Conservation (phyloP, 495 filamentous ascomycete species). For the Extremus antarcticus region DNA sequence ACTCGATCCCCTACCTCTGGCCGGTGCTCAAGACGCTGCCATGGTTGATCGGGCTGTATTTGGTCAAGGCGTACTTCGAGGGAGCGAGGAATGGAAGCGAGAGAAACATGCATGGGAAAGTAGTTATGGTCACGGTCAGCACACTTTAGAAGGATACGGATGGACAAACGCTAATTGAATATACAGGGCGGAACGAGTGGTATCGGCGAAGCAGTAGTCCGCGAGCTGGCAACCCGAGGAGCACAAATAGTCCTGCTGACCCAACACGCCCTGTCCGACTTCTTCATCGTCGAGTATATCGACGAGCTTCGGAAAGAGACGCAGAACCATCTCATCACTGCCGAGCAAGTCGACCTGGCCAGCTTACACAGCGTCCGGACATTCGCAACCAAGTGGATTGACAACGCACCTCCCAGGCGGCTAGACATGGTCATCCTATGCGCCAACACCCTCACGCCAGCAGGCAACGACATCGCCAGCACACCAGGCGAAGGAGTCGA, state of each 20-base stretch:
- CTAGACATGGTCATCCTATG: constrained; percentile 89
- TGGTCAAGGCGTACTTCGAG: constrained; percentile 68
- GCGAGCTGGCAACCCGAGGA: constrained; percentile 66
- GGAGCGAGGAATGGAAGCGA: constrained; percentile 69
- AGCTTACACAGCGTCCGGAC: constrained; percentile 77
- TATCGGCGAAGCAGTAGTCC: constrained; percentile 67
- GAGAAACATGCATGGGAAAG: constrained; percentile 80
- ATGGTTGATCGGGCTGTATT: constrained; percentile 46
- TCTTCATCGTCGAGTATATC: constrained; percentile 86
- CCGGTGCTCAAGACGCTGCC: constrained; percentile 48
- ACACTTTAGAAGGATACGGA: background rate
- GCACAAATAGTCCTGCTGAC: constrained; percentile 88
- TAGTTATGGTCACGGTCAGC: constrained; percentile 78
- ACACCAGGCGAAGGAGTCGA: constrained; percentile 69
- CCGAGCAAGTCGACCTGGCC: constrained; percentile 83
- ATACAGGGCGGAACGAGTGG: constrained; percentile 80
- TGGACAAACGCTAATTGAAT: no score
- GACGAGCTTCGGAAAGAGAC: constrained; percentile 70
- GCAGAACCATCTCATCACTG: constrained; percentile 84
- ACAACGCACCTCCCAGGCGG: constrained; percentile 84
- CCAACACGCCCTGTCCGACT: constrained; percentile 63
- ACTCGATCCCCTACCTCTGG: constrained; percentile 53
- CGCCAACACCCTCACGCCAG: constrained; percentile 62
- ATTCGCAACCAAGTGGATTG: constrained; percentile 98
- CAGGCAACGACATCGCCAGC: constrained; percentile 27